Conservation (phyloP, 345 rosid genomes). For the Citrus glauca region DNA sequence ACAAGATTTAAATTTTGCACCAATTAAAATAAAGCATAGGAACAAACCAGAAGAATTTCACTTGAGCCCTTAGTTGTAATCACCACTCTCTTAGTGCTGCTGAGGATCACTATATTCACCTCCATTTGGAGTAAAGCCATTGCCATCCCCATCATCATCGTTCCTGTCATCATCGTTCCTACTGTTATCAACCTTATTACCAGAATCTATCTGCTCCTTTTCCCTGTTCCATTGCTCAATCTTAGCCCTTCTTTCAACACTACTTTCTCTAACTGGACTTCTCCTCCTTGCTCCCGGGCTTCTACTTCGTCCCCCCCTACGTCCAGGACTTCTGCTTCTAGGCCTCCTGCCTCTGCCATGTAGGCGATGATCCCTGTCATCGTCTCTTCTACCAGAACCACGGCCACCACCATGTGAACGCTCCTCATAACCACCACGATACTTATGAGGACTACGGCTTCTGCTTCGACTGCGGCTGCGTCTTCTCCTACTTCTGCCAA, state of each 20-base stretch:
- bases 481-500: slow-evolving; percentile 37
- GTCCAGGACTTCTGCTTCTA: slow-evolving; percentile 45
- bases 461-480: slow-evolving; percentile 38
- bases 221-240: slow-evolving; percentile 64
- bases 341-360: slow-evolving; percentile 43
- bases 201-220: slow-evolving; percentile 31
- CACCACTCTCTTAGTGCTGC: slow-evolving; percentile 11
- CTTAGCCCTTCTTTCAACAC: slow-evolving; percentile 54
- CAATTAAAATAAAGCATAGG: slow-evolving; percentile 1
- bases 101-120: slow-evolving; percentile 27
- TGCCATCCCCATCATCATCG: slow-evolving; percentile 11
- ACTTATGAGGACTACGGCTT: slow-evolving; percentile 43
- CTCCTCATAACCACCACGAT: slow-evolving; percentile 25
- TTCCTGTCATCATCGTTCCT: slow-evolving; percentile 11
- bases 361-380: slow-evolving; percentile 33
- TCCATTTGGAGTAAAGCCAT: slow-evolving; percentile 18
- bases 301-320: slow-evolving; percentile 32
- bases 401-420: slow-evolving; percentile 29
- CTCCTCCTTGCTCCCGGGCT: slow-evolving; percentile 42
- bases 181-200: slow-evolving; percentile 11
- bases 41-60: slow-evolving; percentile 12
- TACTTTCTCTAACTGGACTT: slow-evolving; percentile 46
- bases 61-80: neutral
- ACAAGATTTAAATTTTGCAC: neutral
- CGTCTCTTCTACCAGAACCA: slow-evolving; percentile 36